Evolutionary conservation across 176 grass and related monocot species (phyloP), one percentile per base, ranked within the genome.

Genomic region (Oryza punctata): DNA sequence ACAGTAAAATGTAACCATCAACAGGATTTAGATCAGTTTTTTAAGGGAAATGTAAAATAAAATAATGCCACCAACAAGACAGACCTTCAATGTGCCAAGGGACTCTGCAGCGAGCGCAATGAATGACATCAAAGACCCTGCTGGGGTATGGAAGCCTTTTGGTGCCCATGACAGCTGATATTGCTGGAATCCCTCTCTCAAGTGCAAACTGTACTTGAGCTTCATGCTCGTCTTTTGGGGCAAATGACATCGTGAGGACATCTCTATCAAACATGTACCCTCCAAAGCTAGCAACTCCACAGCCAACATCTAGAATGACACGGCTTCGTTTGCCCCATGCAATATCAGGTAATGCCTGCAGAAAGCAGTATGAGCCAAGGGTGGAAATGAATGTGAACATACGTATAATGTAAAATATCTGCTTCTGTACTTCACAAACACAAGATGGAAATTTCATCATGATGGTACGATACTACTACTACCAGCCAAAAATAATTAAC

Each of bases 181-280:
- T 91, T 76, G 97, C 97, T 78, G 97, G 97, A 82, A 99, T 94
- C 80, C 97, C 97, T 84, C 97, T 94, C 82, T 99, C 97, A 14
- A 99, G 78, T 41, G 97, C 97, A 90, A 99, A 99, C 82, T 99
- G 97, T 78, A 99, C 91, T 91, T 99, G 97, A 46, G 93, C 97
- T 88, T 99, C 97, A 79, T 99, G 97, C 91, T 99, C 97, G 69
- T 99, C 97, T 85, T 99, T 99, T 60, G 97, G 97, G 83, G 97
- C 97, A 87, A 99, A 99, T 82, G 97, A 99, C 97, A 96, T 96
- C 19, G 93, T 84, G 50, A 99, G 86, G 21, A 85, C 91, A 84
- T 99, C 93, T 96, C 97, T 96, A 44, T 99, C 97, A 85, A 99
- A 99, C 79, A 96, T 88, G 78, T 94, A 99, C 24, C 97, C 97